A percentile compares a stretch with the other conserved stretches of the same genome.
Evolutionary conservation across 192 early-diverging fungal species (phyloP).

Genomic region (Neocallimastix lanati): DNA sequence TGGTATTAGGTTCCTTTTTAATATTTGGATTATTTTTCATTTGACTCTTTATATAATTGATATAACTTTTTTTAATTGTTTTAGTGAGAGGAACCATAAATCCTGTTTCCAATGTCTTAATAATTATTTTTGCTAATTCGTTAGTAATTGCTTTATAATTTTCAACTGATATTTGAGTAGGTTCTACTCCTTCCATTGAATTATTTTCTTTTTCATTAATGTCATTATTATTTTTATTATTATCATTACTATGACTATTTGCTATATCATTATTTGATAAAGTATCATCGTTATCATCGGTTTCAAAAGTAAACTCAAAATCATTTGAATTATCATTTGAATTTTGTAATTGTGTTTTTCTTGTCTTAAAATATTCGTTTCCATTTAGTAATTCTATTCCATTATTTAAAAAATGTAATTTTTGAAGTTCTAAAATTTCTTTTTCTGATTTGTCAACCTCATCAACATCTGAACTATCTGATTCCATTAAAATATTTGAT

Average conservation of each 20-base stretch:
- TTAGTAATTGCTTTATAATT: neutral
- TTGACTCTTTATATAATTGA: neutral
- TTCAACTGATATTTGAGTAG: too few species aligned
- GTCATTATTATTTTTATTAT: too few species aligned
- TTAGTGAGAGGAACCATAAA: neutral
- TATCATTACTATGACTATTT: neutral
- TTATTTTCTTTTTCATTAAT: too few species aligned
- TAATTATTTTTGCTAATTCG: neutral
- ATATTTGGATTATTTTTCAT: neutral
- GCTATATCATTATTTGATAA: neutral
- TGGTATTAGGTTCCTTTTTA: neutral
- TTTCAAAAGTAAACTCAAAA: neutral
- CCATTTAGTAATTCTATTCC: neutral
- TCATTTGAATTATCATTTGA: neutral
- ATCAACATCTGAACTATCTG: neutral
- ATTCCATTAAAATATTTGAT: neutral
- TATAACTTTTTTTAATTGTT: neutral
- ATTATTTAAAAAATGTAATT: neutral
- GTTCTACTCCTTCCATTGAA: too few species aligned
- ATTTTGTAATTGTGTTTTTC: neutral
- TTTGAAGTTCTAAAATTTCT: neutral
- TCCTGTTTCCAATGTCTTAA: neutral
- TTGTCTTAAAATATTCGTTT: neutral
- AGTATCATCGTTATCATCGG: neutral
- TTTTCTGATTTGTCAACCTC: neutral